Evolutionary conservation across 148 eudicot genomes (phyloP), one percentile per base, ranked within the genome.

Genomic region (Camellia sinensis): DNA sequence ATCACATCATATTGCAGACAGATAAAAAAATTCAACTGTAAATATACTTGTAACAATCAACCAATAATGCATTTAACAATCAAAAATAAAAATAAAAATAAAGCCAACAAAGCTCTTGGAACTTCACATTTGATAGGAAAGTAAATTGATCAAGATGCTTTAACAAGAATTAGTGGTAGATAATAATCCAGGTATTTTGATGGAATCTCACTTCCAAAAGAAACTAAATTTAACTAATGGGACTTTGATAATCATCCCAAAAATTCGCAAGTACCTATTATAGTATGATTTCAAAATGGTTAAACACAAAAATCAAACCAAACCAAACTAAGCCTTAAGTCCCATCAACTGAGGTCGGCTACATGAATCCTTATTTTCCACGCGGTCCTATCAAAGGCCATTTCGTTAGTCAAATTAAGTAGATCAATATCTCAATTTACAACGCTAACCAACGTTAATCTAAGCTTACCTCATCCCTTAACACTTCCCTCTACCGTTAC

Each of bases 81-180:
- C 37, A 29, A 29, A 29, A 29, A 29, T 29, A 29, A 43, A 41
- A 69, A 15, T 67, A 6, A 15, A 56, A 69, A 45, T 19, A 56
- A 19, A 40, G 1, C 46, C n/a, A 40, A n/a, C 22, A 40, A 56
- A 59, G 61, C 59, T n/a, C 18, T 53, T 15, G 50, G 46, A 78
- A 4, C 22, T 50, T 22, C 7, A 67, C 46, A 67, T 53, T 54
- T 78, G 45, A 44, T 48, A 1, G 13, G 7, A 64, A 14, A 77
- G 17, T 48, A 76, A 76, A 76, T 63, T 48, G 29, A 12, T 6
- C 29, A 21, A 63, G 71, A 60, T 77, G 53, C 71, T 19, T 40
- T 19, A 68, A 74, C 40, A 19, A 70, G 52, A 53, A 68, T 48
- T 14, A n/a, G 44, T 44, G 11, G 45, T 19, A 76, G 64, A 59